Evolutionary conservation across 352 stramenopile genomes (phyloP).

Genomic region (Labyrinthula sp.): DNA sequence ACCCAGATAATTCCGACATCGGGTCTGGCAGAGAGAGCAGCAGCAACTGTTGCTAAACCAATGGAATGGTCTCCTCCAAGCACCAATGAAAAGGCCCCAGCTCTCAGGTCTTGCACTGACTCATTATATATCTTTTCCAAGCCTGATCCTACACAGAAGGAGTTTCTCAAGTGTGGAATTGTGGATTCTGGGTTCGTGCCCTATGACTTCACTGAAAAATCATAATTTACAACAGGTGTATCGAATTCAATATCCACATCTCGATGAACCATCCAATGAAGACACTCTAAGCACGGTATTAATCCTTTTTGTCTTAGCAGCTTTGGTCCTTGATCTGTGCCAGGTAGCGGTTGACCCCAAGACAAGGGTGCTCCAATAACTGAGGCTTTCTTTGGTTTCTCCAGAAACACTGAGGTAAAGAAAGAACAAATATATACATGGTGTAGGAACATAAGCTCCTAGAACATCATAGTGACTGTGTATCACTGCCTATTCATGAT

Average conservation of each 20-base stretch:
- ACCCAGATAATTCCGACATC: constrained; percentile 87
- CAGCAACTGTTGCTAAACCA: constrained; percentile 63
- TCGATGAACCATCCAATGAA: constrained; percentile 52
- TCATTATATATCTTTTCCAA: constrained; percentile 49
- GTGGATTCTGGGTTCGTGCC: constrained; percentile 25
- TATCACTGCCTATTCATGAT: no score
- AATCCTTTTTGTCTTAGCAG: constrained; percentile 42
- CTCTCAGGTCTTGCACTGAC: constrained; percentile 58
- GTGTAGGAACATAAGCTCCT: constrained; percentile 6
- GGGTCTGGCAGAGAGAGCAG: constrained; percentile 61
- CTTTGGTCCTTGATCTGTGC: constrained; percentile 37
- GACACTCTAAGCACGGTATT: constrained; percentile 35
- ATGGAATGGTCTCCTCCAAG: constrained; percentile 87
- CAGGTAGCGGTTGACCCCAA: constrained; percentile 28
- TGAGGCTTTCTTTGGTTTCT: constrained; percentile 16
- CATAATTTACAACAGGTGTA: constrained; percentile 1
- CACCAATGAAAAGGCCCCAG: constrained; percentile 75
- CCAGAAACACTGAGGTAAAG: constrained; percentile 22
- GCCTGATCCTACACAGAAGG: constrained; percentile 52
- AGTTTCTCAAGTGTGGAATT: constrained; percentile 45
- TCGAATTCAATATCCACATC: constrained; percentile 44
- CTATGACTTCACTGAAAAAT: constrained; percentile 13
- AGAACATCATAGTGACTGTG: constrained; percentile 26
- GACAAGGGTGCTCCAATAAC: constrained; percentile 29
- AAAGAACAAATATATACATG: no score